Base-by-base conservation (phyloP, 768 basidiomycete genomes). In the Naematelia encephala region DNA sequence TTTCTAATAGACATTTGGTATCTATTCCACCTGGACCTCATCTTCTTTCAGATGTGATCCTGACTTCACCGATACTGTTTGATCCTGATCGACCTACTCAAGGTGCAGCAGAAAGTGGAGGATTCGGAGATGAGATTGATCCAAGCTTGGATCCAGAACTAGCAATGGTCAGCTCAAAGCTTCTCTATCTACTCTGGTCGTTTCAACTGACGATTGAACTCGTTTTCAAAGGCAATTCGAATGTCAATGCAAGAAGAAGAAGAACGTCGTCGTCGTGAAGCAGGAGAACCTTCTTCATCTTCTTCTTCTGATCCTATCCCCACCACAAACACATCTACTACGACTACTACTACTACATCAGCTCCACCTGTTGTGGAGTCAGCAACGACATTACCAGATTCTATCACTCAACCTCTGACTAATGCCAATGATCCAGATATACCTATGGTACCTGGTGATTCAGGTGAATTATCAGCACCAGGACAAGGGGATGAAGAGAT, bases 101-200 rank as follows among this genome's bases (percentile, higher is more conserved):
- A 34, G 66, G 46, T 8, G 64, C 53, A 4, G 79, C 77, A 4
- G 80, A 79, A 23, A 75, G 69, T 16, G 78, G 69, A 22, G 77
- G 74, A 0, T 74, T 68, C 12, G 62, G 56, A 4, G 70, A 63
- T 46, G 67, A 54, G 5, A 87, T 99, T 3, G 96, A 98, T 77
- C 94, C 96, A 3, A 90, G 85, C 74, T 82, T 97, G 60, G 94
- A 98, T 73, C 94, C 94, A 0, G 94, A 98, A 76, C 82, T 99
- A 48, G 94, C 96, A 1, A 91, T 97, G 91, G 93, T 91, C 57
- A 60, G 83, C n/a, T n/a, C n/a, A n/a, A n/a, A n/a, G n/a, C n/a
- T n/a, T n/a, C n/a, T n/a, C n/a, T n/a, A n/a, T n/a, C n/a, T n/a
- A n/a, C n/a, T n/a, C n/a, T n/a, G n/a, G n/a, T n/a, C n/a, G n/a